A percentile compares a stretch with the other conserved stretches of the same genome.
These are phyloP conservation scores for Magnolia officinalis DNA, from an alignment of 164 flowering plant genomes.

Conservation along the genomic window DNA sequence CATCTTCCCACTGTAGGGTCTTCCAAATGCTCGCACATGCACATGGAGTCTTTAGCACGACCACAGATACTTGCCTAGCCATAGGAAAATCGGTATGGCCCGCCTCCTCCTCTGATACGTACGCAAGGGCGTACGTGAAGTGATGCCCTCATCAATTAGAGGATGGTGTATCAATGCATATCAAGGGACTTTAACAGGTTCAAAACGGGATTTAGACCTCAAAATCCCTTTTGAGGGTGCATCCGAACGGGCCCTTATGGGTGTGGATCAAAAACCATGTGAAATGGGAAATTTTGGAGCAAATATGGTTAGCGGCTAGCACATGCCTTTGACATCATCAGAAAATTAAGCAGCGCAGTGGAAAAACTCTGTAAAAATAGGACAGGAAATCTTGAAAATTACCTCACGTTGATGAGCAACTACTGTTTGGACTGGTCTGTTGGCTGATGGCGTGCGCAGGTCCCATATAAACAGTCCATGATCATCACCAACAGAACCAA, in stretches of 20 bases:
- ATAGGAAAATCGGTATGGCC: no score
- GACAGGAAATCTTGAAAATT: conserved; percentile 12
- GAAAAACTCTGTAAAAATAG: neutral
- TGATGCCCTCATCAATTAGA: no score
- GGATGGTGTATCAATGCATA: no score
- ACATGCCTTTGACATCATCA: neutral
- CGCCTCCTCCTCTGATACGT: no score
- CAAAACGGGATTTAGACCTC: no score
- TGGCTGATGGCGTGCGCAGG: conserved; percentile 54
- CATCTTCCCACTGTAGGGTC: no score
- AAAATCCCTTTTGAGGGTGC: no score
- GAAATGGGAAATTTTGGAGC: neutral
- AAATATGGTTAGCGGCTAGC: neutral
- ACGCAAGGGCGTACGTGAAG: no score
- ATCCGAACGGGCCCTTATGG: neutral
- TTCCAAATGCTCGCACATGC: no score
- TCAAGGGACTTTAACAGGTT: no score
- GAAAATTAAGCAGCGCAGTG: neutral
- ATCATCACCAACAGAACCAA: conserved; percentile 99
- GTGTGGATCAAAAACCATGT: neutral
- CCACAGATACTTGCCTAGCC: no score
- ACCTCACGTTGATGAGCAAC: conserved; percentile 97
- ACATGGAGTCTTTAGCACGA: no score
- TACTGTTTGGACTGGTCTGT: conserved; percentile 80
- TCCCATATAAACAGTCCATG: conserved; percentile 90